A percentile compares a stretch with the other conserved stretches of the same genome.
Evolutionary conservation across 208 protist genomes (phyloP).

Genomic region (Dictyostelium gargantuum): DNA sequence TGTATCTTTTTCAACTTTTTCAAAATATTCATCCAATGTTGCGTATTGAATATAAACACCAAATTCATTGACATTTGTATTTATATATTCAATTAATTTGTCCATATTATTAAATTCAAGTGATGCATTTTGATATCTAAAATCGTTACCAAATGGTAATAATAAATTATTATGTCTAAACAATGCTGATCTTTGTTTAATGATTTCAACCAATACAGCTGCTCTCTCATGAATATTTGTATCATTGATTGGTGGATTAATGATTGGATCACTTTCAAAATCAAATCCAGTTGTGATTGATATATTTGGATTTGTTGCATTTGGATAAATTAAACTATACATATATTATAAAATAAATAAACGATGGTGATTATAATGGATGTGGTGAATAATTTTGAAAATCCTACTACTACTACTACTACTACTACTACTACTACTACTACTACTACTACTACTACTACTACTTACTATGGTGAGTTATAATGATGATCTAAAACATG

Average conservation of each 20-base stretch:
- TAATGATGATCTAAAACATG: slow-evolving; percentile 49
- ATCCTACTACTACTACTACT: too few relatives aligned
- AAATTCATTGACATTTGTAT: background rate
- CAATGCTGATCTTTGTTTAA: background rate
- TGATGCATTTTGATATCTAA: background rate
- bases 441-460: too few relatives aligned
- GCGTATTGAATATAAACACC: background rate
- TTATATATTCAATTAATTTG: slow-evolving; percentile 15
- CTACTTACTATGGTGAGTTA: background rate
- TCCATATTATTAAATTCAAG: slow-evolving; percentile 19
- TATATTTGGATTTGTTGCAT: background rate
- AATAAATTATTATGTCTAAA: slow-evolving; percentile 24
- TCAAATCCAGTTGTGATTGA: slow-evolving; percentile 1
- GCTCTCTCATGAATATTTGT: slow-evolving; percentile 3
- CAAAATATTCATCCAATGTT: slow-evolving; percentile 10
- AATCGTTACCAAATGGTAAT: slow-evolving; percentile 30
- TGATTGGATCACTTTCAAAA: background rate
- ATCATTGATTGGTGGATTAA: background rate
- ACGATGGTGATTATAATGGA: too few relatives aligned
- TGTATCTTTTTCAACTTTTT: background rate
- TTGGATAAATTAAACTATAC: background rate
- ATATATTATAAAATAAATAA: too few relatives aligned
- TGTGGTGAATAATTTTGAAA: too few relatives aligned
- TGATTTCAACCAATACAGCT: background rate
- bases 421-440: too few relatives aligned